Evolutionary conservation across 345 rosid species (phyloP).

Genomic region (Citrus cavaleriei): DNA sequence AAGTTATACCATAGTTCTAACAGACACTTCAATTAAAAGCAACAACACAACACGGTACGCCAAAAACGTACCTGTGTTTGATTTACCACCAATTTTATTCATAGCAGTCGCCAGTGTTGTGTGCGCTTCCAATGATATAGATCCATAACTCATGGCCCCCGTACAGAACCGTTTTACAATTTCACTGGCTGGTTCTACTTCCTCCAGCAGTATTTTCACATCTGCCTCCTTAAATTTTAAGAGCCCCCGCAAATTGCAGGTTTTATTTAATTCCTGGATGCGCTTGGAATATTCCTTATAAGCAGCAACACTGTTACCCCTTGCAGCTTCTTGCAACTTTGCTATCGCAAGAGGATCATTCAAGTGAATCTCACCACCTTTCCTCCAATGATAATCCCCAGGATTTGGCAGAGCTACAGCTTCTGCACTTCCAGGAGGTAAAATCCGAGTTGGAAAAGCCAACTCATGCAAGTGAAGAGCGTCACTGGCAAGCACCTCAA

Average conservation of each 20-base stretch:
- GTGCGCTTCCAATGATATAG: constrained; percentile 96
- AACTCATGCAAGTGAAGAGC: constrained; percentile 75
- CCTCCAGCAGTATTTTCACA: constrained; percentile 64
- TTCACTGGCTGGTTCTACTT: constrained; percentile 96
- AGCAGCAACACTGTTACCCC: constrained; percentile 86
- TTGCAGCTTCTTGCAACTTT: constrained; percentile 93
- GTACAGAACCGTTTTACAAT: constrained; percentile 98
- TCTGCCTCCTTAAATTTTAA: constrained; percentile 75
- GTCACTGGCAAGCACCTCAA: constrained; percentile 95
- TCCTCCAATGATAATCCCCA: constrained; percentile 99
- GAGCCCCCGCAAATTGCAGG: constrained; percentile 91
- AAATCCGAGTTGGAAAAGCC: constrained; percentile 74
- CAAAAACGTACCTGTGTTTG: constrained; percentile 75
- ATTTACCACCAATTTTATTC: constrained; percentile 94
- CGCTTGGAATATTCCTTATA: constrained; percentile 91
- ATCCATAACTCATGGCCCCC: constrained; percentile 99
- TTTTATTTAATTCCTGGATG: constrained; percentile 83
- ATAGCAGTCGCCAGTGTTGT: constrained; percentile 83
- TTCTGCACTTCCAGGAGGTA: constrained; percentile 96
- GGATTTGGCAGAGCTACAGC: constrained; percentile 90
- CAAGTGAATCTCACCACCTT: constrained; percentile 92
- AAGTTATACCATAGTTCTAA: background rate
- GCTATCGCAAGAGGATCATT: constrained; percentile 98
- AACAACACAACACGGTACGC: background rate
- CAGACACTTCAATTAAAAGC: background rate